A percentile compares a stretch with the other conserved stretches of the same genome.
phyloP scores from a whole-genome alignment of 2,329 filamentous ascomycete species.

The Aureobasidium sp. region DNA sequence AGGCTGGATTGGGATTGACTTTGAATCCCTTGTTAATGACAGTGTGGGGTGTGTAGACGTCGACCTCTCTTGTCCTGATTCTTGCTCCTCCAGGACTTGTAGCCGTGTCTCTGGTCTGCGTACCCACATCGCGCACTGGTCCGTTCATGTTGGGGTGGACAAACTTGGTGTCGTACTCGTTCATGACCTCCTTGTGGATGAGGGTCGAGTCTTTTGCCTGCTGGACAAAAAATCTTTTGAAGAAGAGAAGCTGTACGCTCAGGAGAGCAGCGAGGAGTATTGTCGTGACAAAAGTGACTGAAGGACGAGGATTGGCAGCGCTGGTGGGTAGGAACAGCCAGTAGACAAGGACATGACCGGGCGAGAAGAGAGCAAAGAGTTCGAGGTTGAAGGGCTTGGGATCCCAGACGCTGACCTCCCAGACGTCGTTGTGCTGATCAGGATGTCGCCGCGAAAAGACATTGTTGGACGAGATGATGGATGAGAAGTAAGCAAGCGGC shows the following conservation, averaged over 20 bases:
- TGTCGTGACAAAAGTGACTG: conserved; percentile 76
- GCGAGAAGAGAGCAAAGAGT: conserved; percentile 86
- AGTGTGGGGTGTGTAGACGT: conserved; percentile 55
- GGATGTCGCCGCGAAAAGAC: conserved; percentile 82
- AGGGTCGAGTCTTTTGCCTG: conserved; percentile 78
- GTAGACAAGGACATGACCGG: conserved; percentile 86
- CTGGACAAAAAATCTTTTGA: conserved; percentile 69
- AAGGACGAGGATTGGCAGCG: conserved; percentile 70
- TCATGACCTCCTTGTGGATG: conserved; percentile 84
- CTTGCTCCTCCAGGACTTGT: conserved; percentile 26
- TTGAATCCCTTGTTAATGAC: conserved; percentile 69
- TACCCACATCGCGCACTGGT: conserved; percentile 68
- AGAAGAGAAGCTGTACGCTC: conserved; percentile 66
- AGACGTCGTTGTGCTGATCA: conserved; percentile 76
- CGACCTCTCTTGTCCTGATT: conserved; percentile 41
- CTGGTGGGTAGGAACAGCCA: conserved; percentile 77
- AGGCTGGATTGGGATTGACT: conserved; percentile 77
- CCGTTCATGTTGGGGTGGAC: conserved; percentile 86
- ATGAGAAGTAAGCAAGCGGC: conserved; percentile 67
- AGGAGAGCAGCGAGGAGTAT: conserved; percentile 69
- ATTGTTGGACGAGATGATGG: conserved; percentile 57
- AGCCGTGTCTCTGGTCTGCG: conserved; percentile 56
- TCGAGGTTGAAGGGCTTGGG: conserved; percentile 76
- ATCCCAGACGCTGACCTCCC: conserved; percentile 93
- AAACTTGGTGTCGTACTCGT: conserved; percentile 94